A percentile compares a stretch with the other conserved stretches of the same genome.
Evolutionary conservation across 768 basidiomycete genomes (phyloP).

Genomic region (Royoungia palumana): DNA sequence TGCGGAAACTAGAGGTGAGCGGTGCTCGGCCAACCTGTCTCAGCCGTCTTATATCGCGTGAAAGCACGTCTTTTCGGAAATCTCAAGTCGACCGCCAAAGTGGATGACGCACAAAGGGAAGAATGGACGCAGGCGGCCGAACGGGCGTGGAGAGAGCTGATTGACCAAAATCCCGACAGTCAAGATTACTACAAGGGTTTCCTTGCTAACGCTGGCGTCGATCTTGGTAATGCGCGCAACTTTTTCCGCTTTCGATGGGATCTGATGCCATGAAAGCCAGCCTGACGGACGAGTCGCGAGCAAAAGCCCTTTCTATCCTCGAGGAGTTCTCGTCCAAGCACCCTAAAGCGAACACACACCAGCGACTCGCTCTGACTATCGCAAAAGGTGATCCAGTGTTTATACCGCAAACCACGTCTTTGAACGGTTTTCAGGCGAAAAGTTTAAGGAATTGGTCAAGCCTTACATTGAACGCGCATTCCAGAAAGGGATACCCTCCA

Average conservation of each 20-base stretch:
- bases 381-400: slow-evolving; percentile 42
- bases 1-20: slow-evolving; percentile 63
- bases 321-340: slow-evolving; percentile 56
- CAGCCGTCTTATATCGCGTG: slow-evolving; percentile 9
- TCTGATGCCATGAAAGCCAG: slow-evolving; percentile 32
- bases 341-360: slow-evolving; percentile 68
- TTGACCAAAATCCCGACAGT: slow-evolving; percentile 84
- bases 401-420: neutral
- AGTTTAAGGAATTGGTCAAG: slow-evolving; percentile 62
- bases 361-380: slow-evolving; percentile 68
- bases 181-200: slow-evolving; percentile 78
- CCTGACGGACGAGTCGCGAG: slow-evolving; percentile 47
- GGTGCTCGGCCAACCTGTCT: neutral
- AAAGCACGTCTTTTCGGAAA: slow-evolving; percentile 80
- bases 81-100: slow-evolving; percentile 27
- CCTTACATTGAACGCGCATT: slow-evolving; percentile 70
- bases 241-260: neutral
- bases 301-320: slow-evolving; percentile 55
- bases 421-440: slow-evolving; percentile 43
- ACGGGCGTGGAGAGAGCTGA: slow-evolving; percentile 73
- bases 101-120: slow-evolving; percentile 9
- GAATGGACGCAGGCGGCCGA: slow-evolving; percentile 65
- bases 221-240: slow-evolving; percentile 49
- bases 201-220: slow-evolving; percentile 60
- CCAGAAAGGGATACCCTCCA: slow-evolving; percentile 83